These are phyloP conservation scores for Hypericum perforatum DNA, from an alignment of 345 rosid species.

Conservation along the genomic window DNA sequence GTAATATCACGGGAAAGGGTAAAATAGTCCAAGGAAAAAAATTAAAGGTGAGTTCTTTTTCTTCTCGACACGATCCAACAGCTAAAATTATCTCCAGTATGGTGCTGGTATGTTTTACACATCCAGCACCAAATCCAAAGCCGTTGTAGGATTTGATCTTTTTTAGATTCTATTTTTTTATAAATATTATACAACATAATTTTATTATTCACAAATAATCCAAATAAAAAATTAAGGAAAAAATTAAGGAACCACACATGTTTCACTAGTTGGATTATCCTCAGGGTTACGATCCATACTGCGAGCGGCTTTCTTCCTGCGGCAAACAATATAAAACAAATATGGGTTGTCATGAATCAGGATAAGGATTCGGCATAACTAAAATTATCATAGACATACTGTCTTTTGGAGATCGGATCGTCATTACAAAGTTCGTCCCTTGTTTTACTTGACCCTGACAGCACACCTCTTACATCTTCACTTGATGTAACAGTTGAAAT, in stretches of 20 bases:
- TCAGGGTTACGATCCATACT: constrained; percentile 25
- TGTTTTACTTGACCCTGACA: constrained; percentile 36
- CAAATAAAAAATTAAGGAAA: too few species aligned
- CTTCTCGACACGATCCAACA: too few species aligned
- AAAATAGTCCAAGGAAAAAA: too few species aligned
- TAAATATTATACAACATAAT: too few species aligned
- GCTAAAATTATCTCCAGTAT: too few species aligned
- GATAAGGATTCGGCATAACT: neutral
- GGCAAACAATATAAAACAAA: constrained; percentile 10
- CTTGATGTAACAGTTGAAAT: constrained; percentile 22
- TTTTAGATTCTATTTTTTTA: too few species aligned
- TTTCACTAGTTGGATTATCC: constrained; percentile 44
- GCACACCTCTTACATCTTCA: constrained; percentile 32
- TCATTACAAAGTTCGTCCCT: constrained; percentile 33
- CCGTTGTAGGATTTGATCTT: too few species aligned
- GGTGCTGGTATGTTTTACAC: too few species aligned
- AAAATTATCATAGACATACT: constrained; percentile 29
- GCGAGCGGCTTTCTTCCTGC: constrained; percentile 60
- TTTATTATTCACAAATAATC: too few species aligned
- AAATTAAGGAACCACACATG: constrained; percentile 43
- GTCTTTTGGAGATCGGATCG: constrained; percentile 50
- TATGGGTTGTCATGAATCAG: constrained; percentile 5
- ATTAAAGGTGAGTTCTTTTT: too few species aligned
- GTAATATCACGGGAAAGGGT: too few species aligned
- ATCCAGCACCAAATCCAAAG: too few species aligned